Evolutionary conservation across 768 basidiomycete genomes (phyloP), one percentile per base, ranked within the genome.

Genomic region (Mycena olivaceomarginata): DNA sequence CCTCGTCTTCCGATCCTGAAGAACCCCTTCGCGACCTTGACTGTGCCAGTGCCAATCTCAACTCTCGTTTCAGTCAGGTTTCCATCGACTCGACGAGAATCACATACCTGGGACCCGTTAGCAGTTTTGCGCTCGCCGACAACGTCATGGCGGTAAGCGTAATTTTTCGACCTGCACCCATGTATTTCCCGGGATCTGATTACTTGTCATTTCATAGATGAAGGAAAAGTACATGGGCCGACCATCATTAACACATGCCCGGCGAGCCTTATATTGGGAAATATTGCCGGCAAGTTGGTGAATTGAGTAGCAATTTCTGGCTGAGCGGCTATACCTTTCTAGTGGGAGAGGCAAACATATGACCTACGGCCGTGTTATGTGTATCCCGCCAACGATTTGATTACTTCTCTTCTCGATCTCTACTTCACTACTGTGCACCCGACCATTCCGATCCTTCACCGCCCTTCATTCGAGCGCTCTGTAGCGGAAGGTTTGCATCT

Each of bases 381-480:
- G 18, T 93, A 88, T 75, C 93, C 92, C 1, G 88, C 89, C 4
- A 79, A 81, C 3, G 89, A 91, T 67, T 85, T 97, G 13, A 85
- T 91, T 20, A 78, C 81, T 13, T 73, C 78, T 1, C 86, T 97
- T 40, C 85, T 95, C 66, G 85, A 89, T 20, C 84, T 91, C 13
- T 96, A 92, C 81, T 97, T 96, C 79, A 81, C 81, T 1, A 80
- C 89, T 43, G 69, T 89, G 67, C 93, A 95, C 72, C 84, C 66
- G 20, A 60, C 18, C 10, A 22, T 89, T 4, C 95, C 95, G 0
- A 83, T 96, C 6, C 84, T 97, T 5, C 96, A 96, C 79, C 89
- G 90, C 1, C 92, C 93, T 0, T 90, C 90, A 13, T 96, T 96
- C 77, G 87, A 92, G 70, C 85, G 85, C 22, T 87, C 88, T 39